phyloP scores from a whole-genome alignment of 2,329 filamentous ascomycete genomes.

The Talaromyces sp. region DNA sequence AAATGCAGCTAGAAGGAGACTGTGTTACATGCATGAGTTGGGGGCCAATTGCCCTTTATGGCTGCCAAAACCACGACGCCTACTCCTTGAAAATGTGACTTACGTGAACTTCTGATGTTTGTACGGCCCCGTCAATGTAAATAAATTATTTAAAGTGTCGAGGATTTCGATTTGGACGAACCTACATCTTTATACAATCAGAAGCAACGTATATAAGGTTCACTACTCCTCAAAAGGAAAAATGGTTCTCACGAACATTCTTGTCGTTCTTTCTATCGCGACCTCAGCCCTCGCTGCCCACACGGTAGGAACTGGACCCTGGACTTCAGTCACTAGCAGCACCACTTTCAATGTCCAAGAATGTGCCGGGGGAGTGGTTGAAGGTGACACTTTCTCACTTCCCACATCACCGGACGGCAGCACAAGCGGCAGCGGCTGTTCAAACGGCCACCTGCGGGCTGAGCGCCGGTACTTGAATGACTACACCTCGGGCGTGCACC shows the following conservation, averaged over 20 bases:
- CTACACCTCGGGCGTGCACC: slow-evolving; percentile 15
- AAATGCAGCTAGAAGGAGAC: background rate
- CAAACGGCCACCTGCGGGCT: slow-evolving; percentile 16
- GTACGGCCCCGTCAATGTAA: background rate
- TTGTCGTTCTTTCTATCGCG: slow-evolving; percentile 9
- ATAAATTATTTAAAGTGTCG: background rate
- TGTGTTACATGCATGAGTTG: background rate
- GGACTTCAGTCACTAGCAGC: slow-evolving; percentile 10
- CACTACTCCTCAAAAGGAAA: background rate
- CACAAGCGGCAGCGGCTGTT: slow-evolving; percentile 18
- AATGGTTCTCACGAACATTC: slow-evolving; percentile 15
- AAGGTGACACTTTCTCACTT: slow-evolving; percentile 10
- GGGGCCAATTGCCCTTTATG: slow-evolving; percentile 1
- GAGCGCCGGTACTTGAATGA: slow-evolving; percentile 17
- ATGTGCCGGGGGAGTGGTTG: slow-evolving; percentile 12
- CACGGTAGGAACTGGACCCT: slow-evolving; percentile 10
- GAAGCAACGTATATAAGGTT: background rate
- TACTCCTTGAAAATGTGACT: background rate
- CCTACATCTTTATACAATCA: background rate
- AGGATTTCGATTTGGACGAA: background rate
- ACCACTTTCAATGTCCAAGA: slow-evolving; percentile 9
- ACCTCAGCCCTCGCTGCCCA: slow-evolving; percentile 15
- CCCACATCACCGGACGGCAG: slow-evolving; percentile 14
- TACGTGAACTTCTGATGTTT: background rate
- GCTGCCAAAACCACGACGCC: background rate